A percentile compares a stretch with the other conserved stretches of the same genome.
These are phyloP conservation scores for Hibiscus trionum DNA, from an alignment of 345 rosid genomes.

Conservation along the genomic window DNA sequence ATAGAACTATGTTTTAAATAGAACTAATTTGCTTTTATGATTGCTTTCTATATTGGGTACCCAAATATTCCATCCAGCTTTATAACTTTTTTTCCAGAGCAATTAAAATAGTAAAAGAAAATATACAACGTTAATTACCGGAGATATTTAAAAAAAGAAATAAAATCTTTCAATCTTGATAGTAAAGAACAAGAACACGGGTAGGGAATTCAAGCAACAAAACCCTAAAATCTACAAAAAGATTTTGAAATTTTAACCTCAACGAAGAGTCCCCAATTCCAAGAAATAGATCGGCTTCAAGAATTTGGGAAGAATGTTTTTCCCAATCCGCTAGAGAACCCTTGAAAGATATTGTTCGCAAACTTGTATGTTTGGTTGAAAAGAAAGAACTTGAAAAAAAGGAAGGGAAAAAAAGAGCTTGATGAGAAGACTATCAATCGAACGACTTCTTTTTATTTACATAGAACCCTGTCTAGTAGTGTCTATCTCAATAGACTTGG, in stretches of 20 bases:
- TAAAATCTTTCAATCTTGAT: not conserved
- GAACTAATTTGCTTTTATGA: not conserved
- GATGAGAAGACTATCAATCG: not conserved
- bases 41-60: not conserved
- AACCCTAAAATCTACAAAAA: not conserved
- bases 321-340: not conserved
- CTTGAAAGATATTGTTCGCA: not conserved
- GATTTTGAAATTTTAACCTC: not conserved
- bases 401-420: no score
- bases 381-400: not conserved
- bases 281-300: not conserved
- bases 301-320: not conserved
- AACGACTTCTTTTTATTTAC: no score
- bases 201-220: not conserved
- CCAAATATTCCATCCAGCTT: not conserved
- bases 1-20: not conserved
- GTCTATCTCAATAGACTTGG: no score
- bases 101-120: not conserved
- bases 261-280: not conserved
- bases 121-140: not conserved
- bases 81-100: not conserved
- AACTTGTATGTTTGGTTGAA: not conserved
- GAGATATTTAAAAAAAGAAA: not conserved
- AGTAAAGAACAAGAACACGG: not conserved
- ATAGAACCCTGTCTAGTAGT: no score